Percentiles rank a stretch among this genome's conserved stretches.
Conservation (phyloP, 306 rosid genomes). For the Cicer yamashitae region DNA sequence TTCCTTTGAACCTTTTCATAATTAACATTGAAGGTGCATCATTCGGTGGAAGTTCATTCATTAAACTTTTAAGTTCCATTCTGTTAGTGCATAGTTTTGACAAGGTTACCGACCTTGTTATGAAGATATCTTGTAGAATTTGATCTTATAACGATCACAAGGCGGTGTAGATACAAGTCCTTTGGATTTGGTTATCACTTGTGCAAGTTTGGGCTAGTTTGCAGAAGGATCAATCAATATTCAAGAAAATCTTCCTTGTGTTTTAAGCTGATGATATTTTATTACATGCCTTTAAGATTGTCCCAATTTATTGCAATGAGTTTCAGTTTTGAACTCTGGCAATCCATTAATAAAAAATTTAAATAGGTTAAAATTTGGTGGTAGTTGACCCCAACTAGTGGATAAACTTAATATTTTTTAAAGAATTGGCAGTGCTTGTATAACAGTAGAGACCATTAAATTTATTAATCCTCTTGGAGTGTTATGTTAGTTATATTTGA, state of each 20-base stretch:
- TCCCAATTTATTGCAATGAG: background rate
- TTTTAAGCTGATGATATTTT: background rate
- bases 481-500: slow-evolving; percentile 9
- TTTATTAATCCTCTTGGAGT: slow-evolving; percentile 1
- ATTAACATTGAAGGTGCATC: background rate
- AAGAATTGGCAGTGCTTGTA: background rate
- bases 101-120: background rate
- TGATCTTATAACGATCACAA: background rate
- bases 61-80: background rate
- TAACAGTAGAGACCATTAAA: background rate
- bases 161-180: background rate
- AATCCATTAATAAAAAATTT: background rate
- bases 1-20: slow-evolving; percentile 21
- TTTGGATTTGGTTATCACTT: background rate
- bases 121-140: background rate
- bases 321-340: slow-evolving; percentile 17
- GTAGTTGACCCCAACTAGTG: slow-evolving; percentile 8
- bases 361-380: slow-evolving; percentile 15
- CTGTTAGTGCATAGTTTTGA: background rate
- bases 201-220: background rate
- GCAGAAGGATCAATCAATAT: background rate
- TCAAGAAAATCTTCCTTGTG: background rate
- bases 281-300: background rate
- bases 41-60: slow-evolving; percentile 6
- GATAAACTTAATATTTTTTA: background rate